These are phyloP conservation scores for Mycena capillaripes DNA, from an alignment of 768 basidiomycete species.

Conservation along the genomic window DNA sequence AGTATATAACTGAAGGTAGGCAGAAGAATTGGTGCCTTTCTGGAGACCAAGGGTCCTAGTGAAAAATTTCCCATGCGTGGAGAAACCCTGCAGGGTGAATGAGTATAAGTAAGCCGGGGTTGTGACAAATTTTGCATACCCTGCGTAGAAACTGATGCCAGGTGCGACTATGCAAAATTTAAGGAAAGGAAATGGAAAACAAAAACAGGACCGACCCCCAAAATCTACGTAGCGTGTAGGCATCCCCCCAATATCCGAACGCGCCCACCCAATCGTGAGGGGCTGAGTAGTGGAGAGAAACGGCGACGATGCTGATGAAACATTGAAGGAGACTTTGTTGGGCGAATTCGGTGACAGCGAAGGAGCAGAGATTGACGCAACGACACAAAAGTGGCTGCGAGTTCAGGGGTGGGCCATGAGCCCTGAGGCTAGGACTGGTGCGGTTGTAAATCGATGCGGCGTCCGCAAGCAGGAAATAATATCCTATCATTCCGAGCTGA, in stretches of 20 bases:
- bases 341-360: neutral
- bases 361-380: neutral
- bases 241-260: conserved; percentile 45
- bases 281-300: conserved; percentile 30
- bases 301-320: conserved; percentile 25
- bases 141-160: conserved; percentile 50
- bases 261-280: conserved; percentile 46
- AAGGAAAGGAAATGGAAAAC: neutral
- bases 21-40: conserved; percentile 39
- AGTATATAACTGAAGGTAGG: conserved; percentile 46
- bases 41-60: conserved; percentile 35
- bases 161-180: conserved; percentile 37
- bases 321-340: neutral
- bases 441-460: conserved; percentile 6
- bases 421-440: neutral
- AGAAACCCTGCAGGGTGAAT: conserved; percentile 37
- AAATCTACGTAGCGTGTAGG: conserved; percentile 48
- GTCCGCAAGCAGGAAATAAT: neutral
- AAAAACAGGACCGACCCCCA: conserved; percentile 48
- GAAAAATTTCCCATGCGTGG: conserved; percentile 40
- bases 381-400: neutral
- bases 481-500: neutral
- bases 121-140: conserved; percentile 34
- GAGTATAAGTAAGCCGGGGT: neutral
- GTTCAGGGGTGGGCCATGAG: neutral